Evolutionary conservation across 2,329 filamentous ascomycete genomes (phyloP), one percentile per base, ranked within the genome.

Genomic region (Colletotrichum lupini): DNA sequence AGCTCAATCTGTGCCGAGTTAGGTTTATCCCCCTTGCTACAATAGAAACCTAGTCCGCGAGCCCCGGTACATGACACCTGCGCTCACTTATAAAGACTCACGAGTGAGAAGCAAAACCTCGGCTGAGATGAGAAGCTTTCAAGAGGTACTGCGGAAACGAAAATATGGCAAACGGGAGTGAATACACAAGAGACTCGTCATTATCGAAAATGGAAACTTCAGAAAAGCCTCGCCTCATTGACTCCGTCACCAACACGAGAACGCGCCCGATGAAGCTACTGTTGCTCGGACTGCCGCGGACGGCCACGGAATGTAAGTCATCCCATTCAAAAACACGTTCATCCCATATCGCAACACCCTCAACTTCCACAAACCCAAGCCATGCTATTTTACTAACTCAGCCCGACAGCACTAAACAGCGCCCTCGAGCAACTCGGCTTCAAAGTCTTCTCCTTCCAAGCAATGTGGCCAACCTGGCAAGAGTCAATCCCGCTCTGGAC

Each of bases 371-470:
- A 49, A 49, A 1, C 19, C 19, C 8, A 49, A 11, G 1, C 19
- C 42, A 49, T 49, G 8, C 7, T 0, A 7, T 22, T 3, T 5
- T 22, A 11, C 42, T 49, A 5, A 49, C 42, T 22, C 42, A 49
- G 22, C 7, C 7, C 42, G 7, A 22, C 42, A 49, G 42, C 42
- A 49, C 42, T 49, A 11, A 49, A 49, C 8, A 49, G 35, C 16
- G 60, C 60, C 1, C 37, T 62, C 1, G 60, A 62, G 14, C 32
- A 62, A 2, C 60, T 52, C 1, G 60, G 35, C 24, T 62, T 42
- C 37, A 62, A 52, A 46, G 60, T 62, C 16, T 52, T 62, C 26
- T 62, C 60, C 37, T 62, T 62, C 60, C 60, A 62, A 26, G 35
- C 60, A 24, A 62, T 62, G 60, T 62, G 60, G 60, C 37, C 60